Evolutionary conservation across 2,329 filamentous ascomycete genomes (phyloP).

Genomic region (Aschersonia sp.): DNA sequence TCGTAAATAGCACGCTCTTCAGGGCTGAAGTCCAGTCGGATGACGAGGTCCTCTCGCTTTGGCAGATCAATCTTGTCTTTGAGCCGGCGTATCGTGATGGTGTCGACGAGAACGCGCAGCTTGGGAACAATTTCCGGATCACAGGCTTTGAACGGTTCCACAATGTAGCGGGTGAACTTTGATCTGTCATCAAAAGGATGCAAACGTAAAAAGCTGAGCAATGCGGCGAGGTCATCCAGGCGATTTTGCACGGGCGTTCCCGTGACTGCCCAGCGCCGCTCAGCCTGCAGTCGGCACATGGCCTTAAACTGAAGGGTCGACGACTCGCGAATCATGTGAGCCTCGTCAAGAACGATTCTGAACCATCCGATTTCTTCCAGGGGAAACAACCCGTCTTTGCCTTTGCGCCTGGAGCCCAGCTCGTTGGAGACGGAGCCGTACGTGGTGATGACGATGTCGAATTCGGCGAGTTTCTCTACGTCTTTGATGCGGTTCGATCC

Average conservation of each 20-base stretch:
- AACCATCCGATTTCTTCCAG: slow-evolving; percentile 79
- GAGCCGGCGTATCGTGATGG: slow-evolving; percentile 79
- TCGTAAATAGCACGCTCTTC: slow-evolving; percentile 70
- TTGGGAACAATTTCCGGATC: slow-evolving; percentile 74
- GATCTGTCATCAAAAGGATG: slow-evolving; percentile 69
- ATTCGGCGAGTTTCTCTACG: slow-evolving; percentile 50
- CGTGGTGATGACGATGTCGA: slow-evolving; percentile 81
- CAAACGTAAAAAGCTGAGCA: slow-evolving; percentile 74
- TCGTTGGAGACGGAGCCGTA: slow-evolving; percentile 82
- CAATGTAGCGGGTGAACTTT: slow-evolving; percentile 66
- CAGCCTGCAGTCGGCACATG: slow-evolving; percentile 63
- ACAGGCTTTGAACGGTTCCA: slow-evolving; percentile 73
- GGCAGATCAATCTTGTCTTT: slow-evolving; percentile 87
- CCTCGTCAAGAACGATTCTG: slow-evolving; percentile 85
- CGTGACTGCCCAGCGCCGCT: slow-evolving; percentile 90
- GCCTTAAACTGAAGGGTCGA: slow-evolving; percentile 71
- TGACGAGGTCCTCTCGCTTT: slow-evolving; percentile 54
- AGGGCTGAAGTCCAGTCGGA: slow-evolving; percentile 59
- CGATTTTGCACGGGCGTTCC: slow-evolving; percentile 93
- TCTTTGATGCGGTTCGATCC: slow-evolving; percentile 63
- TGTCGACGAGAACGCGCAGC: slow-evolving; percentile 78
- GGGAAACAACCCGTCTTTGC: slow-evolving; percentile 46
- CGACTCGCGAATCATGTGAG: slow-evolving; percentile 84
- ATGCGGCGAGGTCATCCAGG: slow-evolving; percentile 73
- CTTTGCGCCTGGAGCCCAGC: slow-evolving; percentile 46